Percentiles rank a stretch among this genome's conserved stretches.
These are phyloP conservation scores for Hymenoscyphus infarciens DNA, from an alignment of 2,329 filamentous ascomycete species.

Conservation along the genomic window DNA sequence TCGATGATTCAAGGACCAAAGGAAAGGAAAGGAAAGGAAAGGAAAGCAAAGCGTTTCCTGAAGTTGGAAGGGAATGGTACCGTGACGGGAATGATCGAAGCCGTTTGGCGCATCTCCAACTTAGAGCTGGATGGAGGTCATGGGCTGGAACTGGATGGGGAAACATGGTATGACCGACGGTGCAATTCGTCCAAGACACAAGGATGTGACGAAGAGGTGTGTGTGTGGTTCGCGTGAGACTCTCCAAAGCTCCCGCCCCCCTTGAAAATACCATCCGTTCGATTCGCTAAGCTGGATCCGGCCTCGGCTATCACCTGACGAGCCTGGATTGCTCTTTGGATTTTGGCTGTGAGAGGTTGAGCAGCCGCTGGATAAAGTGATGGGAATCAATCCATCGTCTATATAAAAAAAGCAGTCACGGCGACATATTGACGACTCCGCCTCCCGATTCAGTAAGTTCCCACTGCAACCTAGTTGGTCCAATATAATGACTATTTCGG, in stretches of 20 bases:
- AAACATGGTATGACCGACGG: not conserved
- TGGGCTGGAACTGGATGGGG: not conserved
- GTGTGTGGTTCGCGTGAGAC: conserved; percentile 2
- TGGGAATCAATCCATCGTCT: not conserved
- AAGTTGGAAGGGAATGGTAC: not conserved
- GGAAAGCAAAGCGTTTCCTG: not conserved
- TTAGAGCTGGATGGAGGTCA: not conserved
- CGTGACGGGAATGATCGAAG: not conserved
- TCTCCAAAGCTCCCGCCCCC: not conserved
- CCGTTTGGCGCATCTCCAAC: not conserved
- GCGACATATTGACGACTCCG: not conserved
- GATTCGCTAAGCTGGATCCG: not conserved
- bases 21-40: no score
- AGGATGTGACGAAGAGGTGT: not conserved
- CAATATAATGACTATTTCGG: not conserved
- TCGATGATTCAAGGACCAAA: conserved; percentile 2
- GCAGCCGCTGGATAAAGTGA: conserved; percentile 4
- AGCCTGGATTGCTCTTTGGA: not conserved
- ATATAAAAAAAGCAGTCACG: not conserved
- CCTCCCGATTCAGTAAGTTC: not conserved
- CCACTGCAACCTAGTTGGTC: not conserved
- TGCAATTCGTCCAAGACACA: not conserved
- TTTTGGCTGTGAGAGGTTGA: not conserved
- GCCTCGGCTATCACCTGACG: conserved; percentile 3
- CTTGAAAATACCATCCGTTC: not conserved